phyloP scores from a whole-genome alignment of 495 filamentous ascomycete species.

The Choiromyces venosus region DNA sequence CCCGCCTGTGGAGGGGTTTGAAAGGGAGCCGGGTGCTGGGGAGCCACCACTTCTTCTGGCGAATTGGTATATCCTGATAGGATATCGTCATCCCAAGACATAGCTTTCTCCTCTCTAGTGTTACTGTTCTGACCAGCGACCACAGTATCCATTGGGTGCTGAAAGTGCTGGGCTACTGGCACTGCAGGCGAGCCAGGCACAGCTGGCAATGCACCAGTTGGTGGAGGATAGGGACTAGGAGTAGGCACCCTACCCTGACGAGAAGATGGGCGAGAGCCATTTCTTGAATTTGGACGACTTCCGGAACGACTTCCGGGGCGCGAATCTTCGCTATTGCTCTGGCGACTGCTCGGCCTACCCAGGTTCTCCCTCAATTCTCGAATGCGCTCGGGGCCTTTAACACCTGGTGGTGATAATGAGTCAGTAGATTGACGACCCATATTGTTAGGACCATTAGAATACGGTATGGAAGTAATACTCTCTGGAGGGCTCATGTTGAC shows the following conservation, averaged over 20 bases:
- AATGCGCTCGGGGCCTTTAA: slow-evolving; percentile 15
- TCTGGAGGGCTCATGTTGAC: neutral
- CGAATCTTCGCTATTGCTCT: slow-evolving; percentile 5
- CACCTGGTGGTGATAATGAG: slow-evolving; percentile 3
- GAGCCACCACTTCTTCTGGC: slow-evolving; percentile 8
- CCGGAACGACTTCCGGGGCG: slow-evolving; percentile 26
- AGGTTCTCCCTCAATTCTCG: slow-evolving; percentile 18
- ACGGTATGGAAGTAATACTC: neutral
- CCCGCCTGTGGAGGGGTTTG: neutral
- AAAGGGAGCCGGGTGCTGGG: neutral
- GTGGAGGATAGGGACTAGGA: slow-evolving; percentile 31
- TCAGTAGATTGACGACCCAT: slow-evolving; percentile 19
- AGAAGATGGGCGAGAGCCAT: slow-evolving; percentile 25
- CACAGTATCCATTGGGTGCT: neutral
- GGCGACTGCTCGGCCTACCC: slow-evolving; percentile 24
- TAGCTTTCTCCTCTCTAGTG: neutral
- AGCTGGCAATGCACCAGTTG: slow-evolving; percentile 27
- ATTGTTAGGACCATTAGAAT: neutral
- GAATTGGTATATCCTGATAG: slow-evolving; percentile 31
- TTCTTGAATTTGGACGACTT: slow-evolving; percentile 24
- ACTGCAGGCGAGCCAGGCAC: slow-evolving; percentile 9
- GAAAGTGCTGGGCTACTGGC: neutral
- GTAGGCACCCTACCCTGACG: slow-evolving; percentile 24
- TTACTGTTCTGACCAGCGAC: neutral
- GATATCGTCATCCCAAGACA: slow-evolving; percentile 36